phyloP scores from a whole-genome alignment of 1,284 basidiomycete genomes.

The Malassezia sympodialis region DNA sequence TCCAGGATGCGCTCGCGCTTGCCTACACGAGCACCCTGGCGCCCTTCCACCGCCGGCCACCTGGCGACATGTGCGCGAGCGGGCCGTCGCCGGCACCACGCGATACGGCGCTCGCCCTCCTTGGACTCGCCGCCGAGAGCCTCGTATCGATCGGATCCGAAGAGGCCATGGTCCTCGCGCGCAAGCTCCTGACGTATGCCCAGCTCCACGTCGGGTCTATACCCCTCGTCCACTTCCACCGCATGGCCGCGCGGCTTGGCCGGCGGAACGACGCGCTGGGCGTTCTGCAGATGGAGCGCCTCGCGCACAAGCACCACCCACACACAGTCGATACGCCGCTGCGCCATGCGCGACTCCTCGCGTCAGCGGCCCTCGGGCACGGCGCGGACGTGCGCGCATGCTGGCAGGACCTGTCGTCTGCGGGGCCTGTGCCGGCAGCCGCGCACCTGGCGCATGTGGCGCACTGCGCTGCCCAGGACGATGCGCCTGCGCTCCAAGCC shows the following conservation, averaged over 20 bases:
- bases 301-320: conserved; percentile 6
- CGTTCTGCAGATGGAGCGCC: conserved; percentile 6
- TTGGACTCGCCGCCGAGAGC: conserved; percentile 11
- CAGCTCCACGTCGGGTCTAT: conserved; percentile 11
- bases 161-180: conserved; percentile 4
- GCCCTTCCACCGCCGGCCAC: neutral
- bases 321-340: neutral
- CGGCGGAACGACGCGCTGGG: neutral
- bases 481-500: neutral
- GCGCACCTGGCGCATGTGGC: neutral
- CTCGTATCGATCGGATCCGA: neutral
- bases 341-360: conserved; percentile 3
- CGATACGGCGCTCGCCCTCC: neutral
- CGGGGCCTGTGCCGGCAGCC: neutral
- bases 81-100: neutral
- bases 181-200: conserved; percentile 12
- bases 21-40: conserved; percentile 10
- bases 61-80: neutral
- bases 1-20: conserved; percentile 7
- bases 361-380: neutral
- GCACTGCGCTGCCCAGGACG: neutral
- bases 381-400: neutral
- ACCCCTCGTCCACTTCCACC: conserved; percentile 1
- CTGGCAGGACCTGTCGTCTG: neutral
- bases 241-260: conserved; percentile 9